A percentile compares a stretch with the other conserved stretches of the same genome.
Evolutionary conservation across 176 grass and related monocot species (phyloP).

Genomic region (Ananas comosus): DNA sequence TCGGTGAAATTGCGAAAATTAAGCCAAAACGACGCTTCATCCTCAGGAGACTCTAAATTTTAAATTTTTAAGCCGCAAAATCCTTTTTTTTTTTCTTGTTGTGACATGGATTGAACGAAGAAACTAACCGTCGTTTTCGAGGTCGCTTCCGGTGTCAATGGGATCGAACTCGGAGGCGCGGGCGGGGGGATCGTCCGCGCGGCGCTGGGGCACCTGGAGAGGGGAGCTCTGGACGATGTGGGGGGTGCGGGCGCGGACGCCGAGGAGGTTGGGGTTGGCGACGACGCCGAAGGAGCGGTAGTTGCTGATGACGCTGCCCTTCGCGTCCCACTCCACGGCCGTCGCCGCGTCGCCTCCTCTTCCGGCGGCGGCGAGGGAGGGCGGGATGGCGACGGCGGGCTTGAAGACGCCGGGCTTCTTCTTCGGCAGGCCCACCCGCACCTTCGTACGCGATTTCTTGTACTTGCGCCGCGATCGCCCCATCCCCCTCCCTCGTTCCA

Average conservation of each 20-base stretch:
- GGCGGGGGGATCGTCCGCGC: slow-evolving; percentile 10
- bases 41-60: too few relatives aligned
- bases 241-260: slow-evolving; percentile 53
- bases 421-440: slow-evolving; percentile 56
- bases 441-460: slow-evolving; percentile 73
- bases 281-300: slow-evolving; percentile 79
- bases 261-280: slow-evolving; percentile 69
- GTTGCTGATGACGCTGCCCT: slow-evolving; percentile 82
- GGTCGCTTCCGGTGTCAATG: slow-evolving; percentile 56
- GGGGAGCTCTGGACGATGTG: slow-evolving; percentile 35
- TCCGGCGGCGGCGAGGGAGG: slow-evolving; percentile 44
- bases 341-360: slow-evolving; percentile 3
- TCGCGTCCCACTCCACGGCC: slow-evolving; percentile 43
- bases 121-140: slow-evolving; percentile 64
- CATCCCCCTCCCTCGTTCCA: slow-evolving; percentile 22
- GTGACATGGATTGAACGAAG: not conserved
- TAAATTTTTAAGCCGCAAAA: too few relatives aligned
- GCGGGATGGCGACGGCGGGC: slow-evolving; percentile 53
- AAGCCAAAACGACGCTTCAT: too few relatives aligned
- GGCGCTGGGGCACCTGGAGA: slow-evolving; percentile 52
- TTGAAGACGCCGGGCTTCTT: slow-evolving; percentile 71
- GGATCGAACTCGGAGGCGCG: slow-evolving; percentile 55
- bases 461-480: slow-evolving; percentile 79
- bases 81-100: too few relatives aligned
- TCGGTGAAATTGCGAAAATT: too few relatives aligned